A percentile compares a stretch with the other conserved stretches of the same genome.
Conservation (phyloP, 2,329 filamentous ascomycete genomes). For the Diatrype stigma region DNA sequence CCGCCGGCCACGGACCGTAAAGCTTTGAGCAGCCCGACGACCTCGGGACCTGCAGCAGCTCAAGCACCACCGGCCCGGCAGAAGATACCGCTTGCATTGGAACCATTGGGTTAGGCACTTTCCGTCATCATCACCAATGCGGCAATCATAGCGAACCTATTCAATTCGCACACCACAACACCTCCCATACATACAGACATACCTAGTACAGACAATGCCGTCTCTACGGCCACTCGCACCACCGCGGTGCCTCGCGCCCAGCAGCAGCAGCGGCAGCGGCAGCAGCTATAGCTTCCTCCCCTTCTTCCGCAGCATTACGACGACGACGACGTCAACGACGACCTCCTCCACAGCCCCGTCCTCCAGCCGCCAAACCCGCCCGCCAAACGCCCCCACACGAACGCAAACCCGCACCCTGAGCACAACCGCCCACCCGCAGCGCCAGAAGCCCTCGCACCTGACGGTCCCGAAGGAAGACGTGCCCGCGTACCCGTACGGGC, state of each 20-base stretch:
- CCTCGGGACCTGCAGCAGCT: too few relatives aligned
- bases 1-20: too few relatives aligned
- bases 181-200: not conserved
- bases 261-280: not conserved
- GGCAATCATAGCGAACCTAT: not conserved
- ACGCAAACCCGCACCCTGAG: conserved; percentile 16
- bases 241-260: conserved; percentile 4
- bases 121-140: not conserved
- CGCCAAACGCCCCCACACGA: too few relatives aligned
- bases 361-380: not conserved
- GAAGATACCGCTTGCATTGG: too few relatives aligned
- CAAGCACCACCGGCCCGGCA: not conserved
- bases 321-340: not conserved
- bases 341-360: too few relatives aligned
- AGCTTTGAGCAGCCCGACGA: too few relatives aligned
- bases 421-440: conserved; percentile 14
- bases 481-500: conserved; percentile 70
- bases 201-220: conserved; percentile 2
- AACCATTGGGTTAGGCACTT: not conserved
- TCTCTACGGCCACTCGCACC: conserved; percentile 2
- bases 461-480: conserved; percentile 38
- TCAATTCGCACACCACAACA: too few relatives aligned
- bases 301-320: not conserved
- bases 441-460: conserved; percentile 29
- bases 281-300: not conserved